These are phyloP conservation scores for Nectriaceae sp. DNA, from an alignment of 2,329 filamentous ascomycete species.

Conservation along the genomic window DNA sequence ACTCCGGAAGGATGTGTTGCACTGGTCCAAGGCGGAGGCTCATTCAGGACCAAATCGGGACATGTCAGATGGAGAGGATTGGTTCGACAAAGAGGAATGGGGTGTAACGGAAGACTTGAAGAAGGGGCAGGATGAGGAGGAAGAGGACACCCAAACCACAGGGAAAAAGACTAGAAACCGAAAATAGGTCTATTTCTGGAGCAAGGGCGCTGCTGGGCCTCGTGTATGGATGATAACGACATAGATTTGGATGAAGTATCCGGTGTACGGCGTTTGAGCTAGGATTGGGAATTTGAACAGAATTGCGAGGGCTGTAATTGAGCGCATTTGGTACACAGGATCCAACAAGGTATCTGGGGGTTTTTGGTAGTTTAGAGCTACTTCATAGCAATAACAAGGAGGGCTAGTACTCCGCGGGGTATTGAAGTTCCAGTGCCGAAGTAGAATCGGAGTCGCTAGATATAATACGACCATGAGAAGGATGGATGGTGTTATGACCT, in stretches of 20 bases:
- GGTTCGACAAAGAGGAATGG: conserved; percentile 85
- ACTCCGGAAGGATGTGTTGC: conserved; percentile 69
- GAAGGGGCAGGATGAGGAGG: conserved; percentile 81
- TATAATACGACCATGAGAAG: too few species aligned
- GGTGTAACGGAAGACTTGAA: conserved; percentile 71
- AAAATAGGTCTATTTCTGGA: conserved; percentile 34
- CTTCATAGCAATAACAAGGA: too few species aligned
- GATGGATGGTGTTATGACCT: too few species aligned
- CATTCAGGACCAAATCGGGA: conserved; percentile 68
- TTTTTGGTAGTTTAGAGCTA: too few species aligned
- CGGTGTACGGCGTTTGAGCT: conserved; percentile 10
- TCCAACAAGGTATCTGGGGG: too few species aligned
- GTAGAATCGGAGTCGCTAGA: too few species aligned
- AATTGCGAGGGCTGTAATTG: too few species aligned
- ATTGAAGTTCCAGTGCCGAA: too few species aligned
- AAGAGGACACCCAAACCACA: conserved; percentile 66
- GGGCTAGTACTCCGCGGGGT: too few species aligned
- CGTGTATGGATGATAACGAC: conserved; percentile 6
- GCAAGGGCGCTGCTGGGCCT: conserved; percentile 1
- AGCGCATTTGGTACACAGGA: too few species aligned
- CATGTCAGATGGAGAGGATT: conserved; percentile 87
- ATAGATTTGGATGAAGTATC: conserved; percentile 11
- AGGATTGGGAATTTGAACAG: conserved; percentile 3
- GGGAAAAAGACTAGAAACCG: conserved; percentile 64
- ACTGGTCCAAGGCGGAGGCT: conserved; percentile 77